Conservation (phyloP, 345 rosid species). For the Excoecaria agallocha region DNA sequence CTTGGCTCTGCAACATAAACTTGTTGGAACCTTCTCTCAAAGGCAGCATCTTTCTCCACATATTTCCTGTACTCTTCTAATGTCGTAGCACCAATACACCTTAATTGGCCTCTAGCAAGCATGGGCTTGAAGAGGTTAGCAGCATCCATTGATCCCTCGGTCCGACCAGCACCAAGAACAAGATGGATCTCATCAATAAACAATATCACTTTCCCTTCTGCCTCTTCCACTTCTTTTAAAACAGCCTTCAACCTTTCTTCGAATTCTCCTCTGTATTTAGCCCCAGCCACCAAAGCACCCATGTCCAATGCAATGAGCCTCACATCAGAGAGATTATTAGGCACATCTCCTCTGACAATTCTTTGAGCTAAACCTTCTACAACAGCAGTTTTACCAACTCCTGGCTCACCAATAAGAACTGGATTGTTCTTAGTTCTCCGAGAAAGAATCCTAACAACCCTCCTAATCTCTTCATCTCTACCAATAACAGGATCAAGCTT, state of each 20-base stretch:
- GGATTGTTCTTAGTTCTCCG: constrained; percentile 94
- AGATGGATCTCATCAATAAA: constrained; percentile 94
- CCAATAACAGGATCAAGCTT: constrained; percentile 95
- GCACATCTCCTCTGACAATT: constrained; percentile 82
- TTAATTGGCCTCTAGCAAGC: constrained; percentile 93
- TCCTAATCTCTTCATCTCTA: constrained; percentile 80
- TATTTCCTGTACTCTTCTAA: constrained; percentile 92
- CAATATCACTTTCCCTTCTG: constrained; percentile 86
- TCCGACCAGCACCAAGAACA: constrained; percentile 94
- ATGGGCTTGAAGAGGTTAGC: constrained; percentile 91
- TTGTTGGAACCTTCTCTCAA: constrained; percentile 89
- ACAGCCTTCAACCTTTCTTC: constrained; percentile 84
- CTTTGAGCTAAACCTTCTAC: constrained; percentile 95
- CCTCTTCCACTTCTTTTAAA: constrained; percentile 90
- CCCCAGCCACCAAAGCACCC: constrained; percentile 88
- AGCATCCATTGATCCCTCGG: constrained; percentile 96
- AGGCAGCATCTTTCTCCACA: constrained; percentile 97
- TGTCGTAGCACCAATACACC: constrained; percentile 93
- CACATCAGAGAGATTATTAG: constrained; percentile 80
- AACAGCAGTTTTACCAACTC: constrained; percentile 93
- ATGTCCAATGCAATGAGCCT: constrained; percentile 81
- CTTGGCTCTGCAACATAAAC: constrained; percentile 94
- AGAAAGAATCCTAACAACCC: constrained; percentile 77
- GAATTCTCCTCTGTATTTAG: constrained; percentile 85
- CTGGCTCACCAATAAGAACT: constrained; percentile 92